phyloP scores from a whole-genome alignment of 805 yeast species.

The Pichia occidentalis region DNA sequence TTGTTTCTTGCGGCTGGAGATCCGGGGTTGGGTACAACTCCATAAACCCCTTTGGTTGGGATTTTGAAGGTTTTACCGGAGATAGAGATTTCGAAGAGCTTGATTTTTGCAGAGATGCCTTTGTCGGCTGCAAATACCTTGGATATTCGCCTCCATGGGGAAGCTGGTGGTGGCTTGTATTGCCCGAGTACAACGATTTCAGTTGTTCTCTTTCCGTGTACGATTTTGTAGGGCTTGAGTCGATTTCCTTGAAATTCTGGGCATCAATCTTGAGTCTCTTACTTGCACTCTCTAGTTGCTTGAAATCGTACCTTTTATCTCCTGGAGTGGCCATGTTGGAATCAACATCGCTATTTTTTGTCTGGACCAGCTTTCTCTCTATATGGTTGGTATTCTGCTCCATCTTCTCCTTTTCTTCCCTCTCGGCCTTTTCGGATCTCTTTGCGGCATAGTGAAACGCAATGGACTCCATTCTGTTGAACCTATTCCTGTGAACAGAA shows the following conservation, averaged over 20 bases:
- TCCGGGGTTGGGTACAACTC: slow-evolving; percentile 2
- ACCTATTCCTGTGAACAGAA: slow-evolving; percentile 38
- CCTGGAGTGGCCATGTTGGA: slow-evolving; percentile 17
- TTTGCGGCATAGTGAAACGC: slow-evolving; percentile 41
- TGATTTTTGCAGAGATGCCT: slow-evolving; percentile 16
- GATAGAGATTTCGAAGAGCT: slow-evolving; percentile 9
- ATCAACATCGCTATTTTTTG: neutral
- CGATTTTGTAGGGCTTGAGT: slow-evolving; percentile 28
- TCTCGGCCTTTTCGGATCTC: slow-evolving; percentile 15
- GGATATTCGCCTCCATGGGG: slow-evolving; percentile 17
- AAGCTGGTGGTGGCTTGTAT: slow-evolving; percentile 1
- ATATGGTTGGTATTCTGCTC: neutral
- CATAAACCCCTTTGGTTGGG: neutral
- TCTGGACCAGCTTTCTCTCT: neutral
- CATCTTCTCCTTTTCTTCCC: slow-evolving; percentile 1
- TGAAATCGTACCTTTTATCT: slow-evolving; percentile 22
- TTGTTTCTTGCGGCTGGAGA: slow-evolving; percentile 3
- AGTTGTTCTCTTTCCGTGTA: slow-evolving; percentile 20
- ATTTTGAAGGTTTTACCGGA: slow-evolving; percentile 12
- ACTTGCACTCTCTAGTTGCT: slow-evolving; percentile 25
- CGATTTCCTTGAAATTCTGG: slow-evolving; percentile 25
- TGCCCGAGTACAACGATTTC: slow-evolving; percentile 11
- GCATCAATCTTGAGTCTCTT: slow-evolving; percentile 23
- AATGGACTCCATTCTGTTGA: slow-evolving; percentile 46
- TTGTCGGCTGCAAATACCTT: slow-evolving; percentile 20